These are phyloP conservation scores for Lactarius akahatsu DNA, from an alignment of 768 basidiomycete genomes.

Conservation along the genomic window DNA sequence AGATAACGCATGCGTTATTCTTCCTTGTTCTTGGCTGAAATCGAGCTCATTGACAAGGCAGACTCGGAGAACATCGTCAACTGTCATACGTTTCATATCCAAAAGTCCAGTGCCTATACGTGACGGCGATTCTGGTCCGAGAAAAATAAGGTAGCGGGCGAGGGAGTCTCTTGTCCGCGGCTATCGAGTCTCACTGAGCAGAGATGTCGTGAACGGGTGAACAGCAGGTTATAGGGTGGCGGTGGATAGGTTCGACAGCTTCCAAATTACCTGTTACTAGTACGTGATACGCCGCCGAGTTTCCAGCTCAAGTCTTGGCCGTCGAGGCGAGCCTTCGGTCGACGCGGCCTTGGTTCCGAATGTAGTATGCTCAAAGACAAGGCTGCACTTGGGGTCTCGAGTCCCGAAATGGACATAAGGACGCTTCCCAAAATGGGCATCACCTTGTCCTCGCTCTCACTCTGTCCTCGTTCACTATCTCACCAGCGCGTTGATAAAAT, in stretches of 20 bases:
- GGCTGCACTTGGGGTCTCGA: background rate
- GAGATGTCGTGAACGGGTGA: background rate
- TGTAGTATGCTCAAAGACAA: background rate
- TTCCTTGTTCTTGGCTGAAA: background rate
- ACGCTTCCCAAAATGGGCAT: conserved; percentile 12
- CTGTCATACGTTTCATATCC: background rate
- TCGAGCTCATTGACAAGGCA: background rate
- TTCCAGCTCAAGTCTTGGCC: background rate
- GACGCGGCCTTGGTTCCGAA: background rate
- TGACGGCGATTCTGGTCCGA: background rate
- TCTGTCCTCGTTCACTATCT: background rate
- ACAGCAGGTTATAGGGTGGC: background rate
- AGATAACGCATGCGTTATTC: background rate
- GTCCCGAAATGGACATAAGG: conserved; percentile 18
- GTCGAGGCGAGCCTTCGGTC: background rate
- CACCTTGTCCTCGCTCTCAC: conserved; percentile 20
- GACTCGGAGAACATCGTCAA: background rate
- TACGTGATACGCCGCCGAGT: background rate
- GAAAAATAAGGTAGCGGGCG: background rate
- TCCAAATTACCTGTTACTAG: background rate
- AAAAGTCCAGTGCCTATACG: background rate
- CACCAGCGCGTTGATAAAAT: background rate
- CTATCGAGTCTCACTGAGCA: background rate
- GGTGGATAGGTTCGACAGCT: background rate
- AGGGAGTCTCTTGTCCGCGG: background rate